Conservation (phyloP, 2,329 filamentous ascomycete genomes). For the Ustulina deusta region DNA sequence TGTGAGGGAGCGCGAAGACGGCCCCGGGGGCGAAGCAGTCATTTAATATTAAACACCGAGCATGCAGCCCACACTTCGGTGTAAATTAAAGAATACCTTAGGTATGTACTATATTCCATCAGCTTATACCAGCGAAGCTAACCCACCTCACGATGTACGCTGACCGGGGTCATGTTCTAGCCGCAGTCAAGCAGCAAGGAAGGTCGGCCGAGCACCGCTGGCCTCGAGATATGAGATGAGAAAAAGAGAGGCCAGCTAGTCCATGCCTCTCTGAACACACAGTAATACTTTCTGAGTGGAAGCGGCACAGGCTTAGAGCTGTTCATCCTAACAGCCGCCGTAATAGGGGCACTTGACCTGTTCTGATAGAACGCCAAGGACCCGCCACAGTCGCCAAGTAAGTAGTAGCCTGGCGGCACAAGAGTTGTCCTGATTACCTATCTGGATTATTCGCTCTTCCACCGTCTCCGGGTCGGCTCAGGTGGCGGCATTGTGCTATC, state of each 20-base stretch:
- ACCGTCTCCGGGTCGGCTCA: slow-evolving; percentile 17
- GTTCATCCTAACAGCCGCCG: slow-evolving; percentile 3
- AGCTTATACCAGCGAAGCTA: slow-evolving; percentile 37
- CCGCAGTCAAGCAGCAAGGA: slow-evolving; percentile 32
- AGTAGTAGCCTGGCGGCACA: slow-evolving; percentile 6
- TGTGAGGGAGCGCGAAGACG: slow-evolving; percentile 25
- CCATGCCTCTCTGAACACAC: slow-evolving; percentile 20
- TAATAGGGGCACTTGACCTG: slow-evolving; percentile 27
- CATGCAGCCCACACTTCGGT: slow-evolving; percentile 26
- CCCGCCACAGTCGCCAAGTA: slow-evolving; percentile 10
- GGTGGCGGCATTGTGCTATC: slow-evolving; percentile 14
- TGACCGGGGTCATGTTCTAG: slow-evolving; percentile 40
- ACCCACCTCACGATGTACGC: slow-evolving; percentile 42
- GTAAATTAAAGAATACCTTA: slow-evolving; percentile 15
- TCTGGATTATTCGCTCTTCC: slow-evolving; percentile 16
- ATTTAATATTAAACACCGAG: slow-evolving; percentile 39
- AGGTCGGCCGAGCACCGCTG: slow-evolving; percentile 25
- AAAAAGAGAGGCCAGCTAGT: slow-evolving; percentile 5
- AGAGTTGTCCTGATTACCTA: slow-evolving; percentile 2
- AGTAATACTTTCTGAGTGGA: slow-evolving; percentile 7
- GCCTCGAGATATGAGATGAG: slow-evolving; percentile 17
- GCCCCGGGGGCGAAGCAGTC: slow-evolving; percentile 32
- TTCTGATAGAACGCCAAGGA: slow-evolving; percentile 22
- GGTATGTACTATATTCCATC: slow-evolving; percentile 26
- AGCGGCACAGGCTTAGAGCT: slow-evolving; percentile 7